Percentiles rank a stretch among this genome's conserved stretches.
Evolutionary conservation across 23 red algal genomes (phyloP).

Genomic region (Chondrus crispus): DNA sequence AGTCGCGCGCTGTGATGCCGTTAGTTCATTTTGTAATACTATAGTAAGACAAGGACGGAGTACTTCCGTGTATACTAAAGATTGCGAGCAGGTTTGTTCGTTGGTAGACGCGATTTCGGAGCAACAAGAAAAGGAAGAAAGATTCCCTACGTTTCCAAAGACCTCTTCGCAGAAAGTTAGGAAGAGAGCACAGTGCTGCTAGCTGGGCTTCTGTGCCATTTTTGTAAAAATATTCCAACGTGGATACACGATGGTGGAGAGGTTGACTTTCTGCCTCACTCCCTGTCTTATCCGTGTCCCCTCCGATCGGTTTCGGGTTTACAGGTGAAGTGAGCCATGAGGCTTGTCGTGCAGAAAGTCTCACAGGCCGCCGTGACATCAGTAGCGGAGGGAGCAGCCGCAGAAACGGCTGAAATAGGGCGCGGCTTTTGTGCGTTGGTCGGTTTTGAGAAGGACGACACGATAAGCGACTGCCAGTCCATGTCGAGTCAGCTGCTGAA

Average conservation of each 20-base stretch:
- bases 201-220: no score
- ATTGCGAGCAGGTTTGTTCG: no score
- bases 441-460: constrained; percentile 50
- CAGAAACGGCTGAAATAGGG: constrained; percentile 23
- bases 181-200: no score
- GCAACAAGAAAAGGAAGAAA: no score
- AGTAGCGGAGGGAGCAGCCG: background rate
- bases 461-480: background rate
- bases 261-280: background rate
- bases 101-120: no score
- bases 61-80: no score
- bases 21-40: no score
- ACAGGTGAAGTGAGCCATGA: background rate
- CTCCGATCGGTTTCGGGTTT: background rate
- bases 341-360: constrained; percentile 53
- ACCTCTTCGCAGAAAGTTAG: no score
- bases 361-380: constrained; percentile 51
- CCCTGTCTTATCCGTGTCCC: background rate
- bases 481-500: constrained; percentile 35
- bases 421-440: constrained; percentile 44
- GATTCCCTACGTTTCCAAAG: no score
- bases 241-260: background rate
- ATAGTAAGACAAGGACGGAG: no score
- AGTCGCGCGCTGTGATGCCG: no score
- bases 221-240: no score